Base-by-base conservation (phyloP, 2,329 filamentous ascomycete genomes). In the Lecanicillium sp. region DNA sequence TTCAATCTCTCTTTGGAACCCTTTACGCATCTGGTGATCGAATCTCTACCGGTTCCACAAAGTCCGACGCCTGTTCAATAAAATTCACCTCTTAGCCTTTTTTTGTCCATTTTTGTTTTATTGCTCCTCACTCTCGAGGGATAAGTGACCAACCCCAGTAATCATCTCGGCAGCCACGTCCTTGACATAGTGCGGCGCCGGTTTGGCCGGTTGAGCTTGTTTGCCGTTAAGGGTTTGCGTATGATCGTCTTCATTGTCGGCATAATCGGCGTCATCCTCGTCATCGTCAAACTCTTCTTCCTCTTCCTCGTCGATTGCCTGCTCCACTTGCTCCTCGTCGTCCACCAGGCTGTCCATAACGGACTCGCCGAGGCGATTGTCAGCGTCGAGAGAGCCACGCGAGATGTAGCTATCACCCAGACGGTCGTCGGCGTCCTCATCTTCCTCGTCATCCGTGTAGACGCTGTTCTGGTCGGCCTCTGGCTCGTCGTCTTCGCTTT, bases 401-500 rank as follows among this genome's bases (percentile, higher is more conserved):
- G 72, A 74, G 40, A 79, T 64, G 49, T 76, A 79, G 51, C 71
- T 77, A 20, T 75, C 72, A 14, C 64, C 71, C 31, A 78, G 53
- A 29, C 65, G 69, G 36, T 61, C 57, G 17, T 51, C 56, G 17
- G 47, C 45, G 40, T 69, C 65, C 27, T 55, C 65, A 4, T 63
- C 61, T 2, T 66, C 62, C 2, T 65, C 53, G 37, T 64, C 59
- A 14, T 74, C 72, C 3, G 65, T 69, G 19, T 71, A 62, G 12
- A 46, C 46, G 43, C 55, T 60, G 4, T 45, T 65, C 8, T 71
- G 68, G 8, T 70, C 58, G 8, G 61, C 64, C 22, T 69, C 70
- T 25, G 75, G 72, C 13, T 78, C 76, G 8, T 74, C 69, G 6
- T 70, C 73, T 2, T 73, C 61, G 37, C 59, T 79, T 44, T 92